Conservation (phyloP, 768 basidiomycete genomes). For the Zangia roseola region DNA sequence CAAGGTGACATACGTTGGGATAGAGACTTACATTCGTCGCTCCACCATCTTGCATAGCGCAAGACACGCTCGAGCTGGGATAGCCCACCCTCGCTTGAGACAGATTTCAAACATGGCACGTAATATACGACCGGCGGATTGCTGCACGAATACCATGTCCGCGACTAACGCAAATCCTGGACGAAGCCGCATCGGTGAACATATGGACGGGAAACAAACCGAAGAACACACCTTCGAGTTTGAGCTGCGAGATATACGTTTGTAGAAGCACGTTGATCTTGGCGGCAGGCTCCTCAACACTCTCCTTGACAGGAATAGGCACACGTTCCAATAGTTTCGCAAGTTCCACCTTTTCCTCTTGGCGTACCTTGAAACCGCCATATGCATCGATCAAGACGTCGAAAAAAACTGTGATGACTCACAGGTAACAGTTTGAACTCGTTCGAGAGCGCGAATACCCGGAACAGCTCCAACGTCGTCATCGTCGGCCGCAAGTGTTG, state of each 20-base stretch:
- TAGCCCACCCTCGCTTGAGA: conserved; percentile 96
- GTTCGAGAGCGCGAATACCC: conserved; percentile 92
- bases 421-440: conserved; percentile 93
- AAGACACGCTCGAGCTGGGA: conserved; percentile 86
- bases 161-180: conserved; percentile 80
- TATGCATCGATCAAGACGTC: conserved; percentile 3
- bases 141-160: conserved; percentile 95
- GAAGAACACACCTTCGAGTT: conserved; percentile 66
- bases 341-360: conserved; percentile 85
- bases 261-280: conserved; percentile 97
- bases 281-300: conserved; percentile 92
- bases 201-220: neutral
- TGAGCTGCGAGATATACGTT: conserved; percentile 91
- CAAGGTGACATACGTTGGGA: neutral
- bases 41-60: conserved; percentile 97
- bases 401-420: conserved; percentile 16
- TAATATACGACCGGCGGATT: conserved; percentile 95
- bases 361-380: conserved; percentile 50
- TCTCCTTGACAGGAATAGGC: conserved; percentile 96
- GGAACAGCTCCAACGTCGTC: conserved; percentile 87
- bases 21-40: conserved; percentile 61
- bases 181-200: neutral
- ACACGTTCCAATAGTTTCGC: conserved; percentile 90
- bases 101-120: conserved; percentile 98
- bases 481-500: conserved; percentile 88